Base-by-base conservation (phyloP, 2,329 filamentous ascomycete species). In the Phaeosphaeria sp. region DNA sequence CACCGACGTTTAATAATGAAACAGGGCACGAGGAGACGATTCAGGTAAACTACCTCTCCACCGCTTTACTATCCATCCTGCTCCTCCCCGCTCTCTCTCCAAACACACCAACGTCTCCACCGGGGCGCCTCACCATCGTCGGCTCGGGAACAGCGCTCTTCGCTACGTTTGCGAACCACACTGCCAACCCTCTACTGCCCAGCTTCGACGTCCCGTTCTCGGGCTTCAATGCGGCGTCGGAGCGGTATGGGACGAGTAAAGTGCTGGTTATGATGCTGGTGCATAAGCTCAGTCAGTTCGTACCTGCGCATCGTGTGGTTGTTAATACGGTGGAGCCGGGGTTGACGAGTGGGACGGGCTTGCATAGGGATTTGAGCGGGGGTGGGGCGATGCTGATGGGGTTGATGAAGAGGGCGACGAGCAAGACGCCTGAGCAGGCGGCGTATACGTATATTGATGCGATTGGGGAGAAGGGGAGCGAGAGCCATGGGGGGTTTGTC, bases 21-120 rank as follows among this genome's bases (percentile, higher is more conserved):
- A 71, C 40, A 63, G 68, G 69, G 8, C 71, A 72, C 53, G 75
- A 78, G 51, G 54, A 60, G 51, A 81, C 76, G 0, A 60, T 87
- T 15, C 84, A 87, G 67, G 81, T 87, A 54, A 87, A 87, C 65
- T 78, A 82, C 3, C 72, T 88, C 6, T 83, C 83, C 1, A 87
- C 84, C 0, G 76, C 79, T 6, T 73, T 86, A 2, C 71, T 88
- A 7, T 80, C 79, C 0, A 52, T 86, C 3, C 70, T 86, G 2
- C 73, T 88, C 21, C 72, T 78, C 2, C 76, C 76, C 5, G 61
- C 61, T 6, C 59, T 76, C 20, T 63, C 64, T 25, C 24, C 57
- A 6, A 66, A 56, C n/a, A 33, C 47, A 1, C 18, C 55, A 5
- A 22, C 18, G 4, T 21, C 42, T 5, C 6, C 44, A 7, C 64